These are phyloP conservation scores for Gomphus bonarii DNA, from an alignment of 1,284 basidiomycete genomes.

Conservation along the genomic window DNA sequence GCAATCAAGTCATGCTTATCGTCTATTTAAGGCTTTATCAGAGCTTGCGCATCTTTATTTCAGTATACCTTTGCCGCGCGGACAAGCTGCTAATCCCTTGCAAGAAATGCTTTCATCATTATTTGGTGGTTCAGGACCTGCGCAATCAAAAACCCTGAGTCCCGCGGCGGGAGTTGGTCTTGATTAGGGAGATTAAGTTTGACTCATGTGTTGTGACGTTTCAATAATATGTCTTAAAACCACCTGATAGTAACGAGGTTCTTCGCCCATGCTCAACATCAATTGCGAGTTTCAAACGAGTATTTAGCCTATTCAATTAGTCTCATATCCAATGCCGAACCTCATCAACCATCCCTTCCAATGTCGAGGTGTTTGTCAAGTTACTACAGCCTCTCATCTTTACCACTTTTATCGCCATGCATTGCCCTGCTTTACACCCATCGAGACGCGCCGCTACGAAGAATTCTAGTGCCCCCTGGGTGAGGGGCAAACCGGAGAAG, in stretches of 20 bases:
- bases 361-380: neutral
- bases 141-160: constrained; percentile 29
- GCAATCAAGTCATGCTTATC: neutral
- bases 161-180: constrained; percentile 17
- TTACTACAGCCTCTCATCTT: neutral
- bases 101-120: constrained; percentile 78
- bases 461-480: neutral
- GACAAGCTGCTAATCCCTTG: constrained; percentile 64
- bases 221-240: neutral
- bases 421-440: neutral
- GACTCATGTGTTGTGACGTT: neutral
- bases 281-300: neutral
- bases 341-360: neutral
- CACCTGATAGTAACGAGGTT: neutral
- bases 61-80: constrained; percentile 63
- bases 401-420: neutral
- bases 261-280: neutral
- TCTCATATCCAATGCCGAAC: neutral
- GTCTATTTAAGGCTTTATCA: constrained; percentile 23
- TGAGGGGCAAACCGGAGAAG: neutral
- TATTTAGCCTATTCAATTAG: neutral
- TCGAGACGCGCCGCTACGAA: neutral
- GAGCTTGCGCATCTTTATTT: constrained; percentile 71
- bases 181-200: neutral
- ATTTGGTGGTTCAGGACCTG: constrained; percentile 46